Evolutionary conservation across 2,329 filamentous ascomycete genomes (phyloP).

Genomic region (Tolypocladium nubicola): DNA sequence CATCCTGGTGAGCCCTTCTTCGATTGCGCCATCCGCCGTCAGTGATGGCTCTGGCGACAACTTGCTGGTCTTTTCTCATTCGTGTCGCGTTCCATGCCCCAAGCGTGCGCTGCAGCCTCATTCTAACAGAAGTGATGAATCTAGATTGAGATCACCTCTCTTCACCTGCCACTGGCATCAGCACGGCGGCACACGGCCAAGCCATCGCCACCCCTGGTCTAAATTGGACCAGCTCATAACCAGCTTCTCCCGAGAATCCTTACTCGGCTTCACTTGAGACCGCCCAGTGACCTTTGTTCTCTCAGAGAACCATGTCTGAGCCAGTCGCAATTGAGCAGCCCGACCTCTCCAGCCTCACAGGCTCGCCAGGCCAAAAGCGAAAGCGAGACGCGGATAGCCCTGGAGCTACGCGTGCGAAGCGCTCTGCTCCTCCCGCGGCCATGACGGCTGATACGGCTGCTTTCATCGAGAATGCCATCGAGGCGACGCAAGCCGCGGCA

Average conservation of each 20-base stretch:
- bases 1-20: not conserved
- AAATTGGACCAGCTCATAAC: not conserved
- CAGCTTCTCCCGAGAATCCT: not conserved
- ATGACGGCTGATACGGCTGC: constrained; percentile 37
- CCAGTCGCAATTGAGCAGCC: constrained; percentile 34
- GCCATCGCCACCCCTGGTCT: not conserved
- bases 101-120: not conserved
- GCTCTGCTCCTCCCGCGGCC: constrained; percentile 31
- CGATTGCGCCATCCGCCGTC: not conserved
- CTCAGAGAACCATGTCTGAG: constrained; percentile 32
- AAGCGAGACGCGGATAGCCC: constrained; percentile 44
- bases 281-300: not conserved
- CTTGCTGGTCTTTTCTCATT: not conserved
- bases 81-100: not conserved
- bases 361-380: constrained; percentile 40
- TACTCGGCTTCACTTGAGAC: not conserved
- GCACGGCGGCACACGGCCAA: not conserved
- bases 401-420: constrained; percentile 39
- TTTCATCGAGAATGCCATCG: constrained; percentile 45
- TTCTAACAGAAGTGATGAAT: not conserved
- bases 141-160: not conserved
- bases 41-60: not conserved
- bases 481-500: constrained; percentile 26
- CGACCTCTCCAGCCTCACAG: constrained; percentile 30
- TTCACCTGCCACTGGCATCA: not conserved